Percentiles rank a stretch among this genome's conserved stretches.
These are phyloP conservation scores for Plasmodium fragile DNA, from an alignment of 169 alveolate species.

Conservation along the genomic window DNA sequence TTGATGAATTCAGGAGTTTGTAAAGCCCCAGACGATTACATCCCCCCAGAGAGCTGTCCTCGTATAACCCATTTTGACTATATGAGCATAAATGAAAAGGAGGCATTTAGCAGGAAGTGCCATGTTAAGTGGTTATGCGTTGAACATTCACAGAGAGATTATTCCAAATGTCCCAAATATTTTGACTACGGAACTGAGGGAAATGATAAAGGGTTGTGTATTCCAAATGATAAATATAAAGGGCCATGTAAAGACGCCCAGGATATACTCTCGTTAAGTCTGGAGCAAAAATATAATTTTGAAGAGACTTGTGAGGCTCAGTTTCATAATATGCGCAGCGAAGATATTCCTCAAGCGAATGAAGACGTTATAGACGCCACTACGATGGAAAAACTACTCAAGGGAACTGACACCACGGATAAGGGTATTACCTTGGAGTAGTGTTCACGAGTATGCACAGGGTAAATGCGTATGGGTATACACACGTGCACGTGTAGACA, in stretches of 20 bases:
- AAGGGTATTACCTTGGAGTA: constrained; percentile 58
- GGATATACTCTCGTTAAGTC: constrained; percentile 40
- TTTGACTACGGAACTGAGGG: constrained; percentile 54
- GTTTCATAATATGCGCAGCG: constrained; percentile 37
- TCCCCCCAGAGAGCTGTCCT: constrained; percentile 43
- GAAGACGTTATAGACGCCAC: constrained; percentile 17
- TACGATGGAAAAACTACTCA: constrained; percentile 61
- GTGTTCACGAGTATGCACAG: not conserved
- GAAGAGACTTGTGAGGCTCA: constrained; percentile 74
- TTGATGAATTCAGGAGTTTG: constrained; percentile 67
- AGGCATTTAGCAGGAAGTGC: constrained; percentile 55
- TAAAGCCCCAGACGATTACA: constrained; percentile 69
- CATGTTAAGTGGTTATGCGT: constrained; percentile 67
- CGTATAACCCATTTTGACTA: constrained; percentile 74
- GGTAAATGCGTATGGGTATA: not conserved
- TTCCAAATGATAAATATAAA: constrained; percentile 58
- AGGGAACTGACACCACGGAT: constrained; percentile 46
- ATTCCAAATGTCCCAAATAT: constrained; percentile 58
- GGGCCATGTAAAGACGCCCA: constrained; percentile 71
- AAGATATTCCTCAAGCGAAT: constrained; percentile 43
- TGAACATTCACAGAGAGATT: constrained; percentile 64
- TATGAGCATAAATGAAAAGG: constrained; percentile 56
- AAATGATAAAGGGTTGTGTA: constrained; percentile 50
- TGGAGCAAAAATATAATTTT: constrained; percentile 68
- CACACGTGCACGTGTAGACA: not conserved